Base-by-base conservation (phyloP, 2,329 filamentous ascomycete species). In the Aspergillus sp. region DNA sequence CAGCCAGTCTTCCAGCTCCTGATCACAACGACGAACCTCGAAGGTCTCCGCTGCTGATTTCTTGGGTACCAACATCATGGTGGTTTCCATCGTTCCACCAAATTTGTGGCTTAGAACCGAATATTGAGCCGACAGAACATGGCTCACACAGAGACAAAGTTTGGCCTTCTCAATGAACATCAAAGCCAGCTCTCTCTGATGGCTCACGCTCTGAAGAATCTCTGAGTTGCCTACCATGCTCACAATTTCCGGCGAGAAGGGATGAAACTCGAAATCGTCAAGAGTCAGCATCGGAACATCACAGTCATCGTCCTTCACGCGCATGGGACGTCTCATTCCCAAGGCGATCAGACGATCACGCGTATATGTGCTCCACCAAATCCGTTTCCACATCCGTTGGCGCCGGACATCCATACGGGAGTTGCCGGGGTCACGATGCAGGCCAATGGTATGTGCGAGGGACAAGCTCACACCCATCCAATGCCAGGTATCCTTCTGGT, bases 361-460 rank as follows among this genome's bases (percentile, higher is more conserved):
- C 87, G 96, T 96, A 72, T 96, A 96, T 64, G 91, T 96, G 32
- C 91, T 96, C 94, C 94, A 98, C 94, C 94, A 98, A 67, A 97
- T 95, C 56, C 93, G 85, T 79, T 96, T 96, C 90, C 93, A 96
- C 54, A 97, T 80, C 70, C 88, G 91, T 72, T 92, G 90, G 70
- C 90, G 89, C 56, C 86, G 83, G 3, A 80, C 77, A 41, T 90
- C 84, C 85, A 96, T 91, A 67, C 86, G 88, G 8, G 90, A 92
- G 59, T 88, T 89, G 30, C 85, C 85, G 2, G 92, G 92, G 69
- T 96, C 91, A 64, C 93, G 90, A 76, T 98, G 92, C 17, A 97
- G 83, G 5, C 94, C 93, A 65, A 97, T 96, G 11, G 93, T 96
- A 75, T 96, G 92, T 55, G 92, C 93, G 50, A 97, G 82, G 11